A percentile compares a stretch with the other conserved stretches of the same genome.
phyloP scores from a whole-genome alignment of 179 eudicot genomes.

The Patellifolia procumbens region DNA sequence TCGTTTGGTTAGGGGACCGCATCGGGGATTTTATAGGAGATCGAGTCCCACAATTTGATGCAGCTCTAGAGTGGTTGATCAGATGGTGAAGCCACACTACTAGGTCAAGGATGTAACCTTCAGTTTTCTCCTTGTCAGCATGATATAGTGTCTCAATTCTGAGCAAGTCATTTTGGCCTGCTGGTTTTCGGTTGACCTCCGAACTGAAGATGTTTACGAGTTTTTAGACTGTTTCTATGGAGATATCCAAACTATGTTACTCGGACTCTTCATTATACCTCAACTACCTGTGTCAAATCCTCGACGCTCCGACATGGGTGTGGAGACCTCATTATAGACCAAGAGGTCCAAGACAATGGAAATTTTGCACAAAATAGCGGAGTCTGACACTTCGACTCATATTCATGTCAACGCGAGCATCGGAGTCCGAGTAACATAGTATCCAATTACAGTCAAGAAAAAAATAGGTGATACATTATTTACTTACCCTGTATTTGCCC shows the following conservation, averaged over 20 bases:
- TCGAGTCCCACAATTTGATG: slow-evolving; percentile 43
- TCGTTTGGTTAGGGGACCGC: slow-evolving; percentile 73
- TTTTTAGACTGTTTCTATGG: not conserved
- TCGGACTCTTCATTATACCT: no score
- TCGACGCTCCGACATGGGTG: no score
- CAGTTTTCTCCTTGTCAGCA: slow-evolving; percentile 88
- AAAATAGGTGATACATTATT: not conserved
- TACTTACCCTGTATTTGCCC: slow-evolving; percentile 95
- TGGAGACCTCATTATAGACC: no score
- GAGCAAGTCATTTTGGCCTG: slow-evolving; percentile 72
- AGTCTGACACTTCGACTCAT: no score
- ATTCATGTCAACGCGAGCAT: no score
- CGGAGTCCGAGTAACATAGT: no score
- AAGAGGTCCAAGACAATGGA: no score
- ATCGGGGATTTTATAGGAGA: slow-evolving; percentile 88
- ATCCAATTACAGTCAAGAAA: not conserved
- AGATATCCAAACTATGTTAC: no score
- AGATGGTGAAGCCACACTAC: slow-evolving; percentile 95
- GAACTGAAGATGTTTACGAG: slow-evolving; percentile 42
- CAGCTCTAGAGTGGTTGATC: slow-evolving; percentile 61
- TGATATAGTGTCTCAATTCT: slow-evolving; percentile 87
- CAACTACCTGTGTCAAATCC: no score
- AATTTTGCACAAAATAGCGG: no score
- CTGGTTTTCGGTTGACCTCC: slow-evolving; percentile 57
- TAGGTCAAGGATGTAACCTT: slow-evolving; percentile 77